phyloP scores from a whole-genome alignment of 208 protist genomes.

The Leishmania amazonensis region DNA sequence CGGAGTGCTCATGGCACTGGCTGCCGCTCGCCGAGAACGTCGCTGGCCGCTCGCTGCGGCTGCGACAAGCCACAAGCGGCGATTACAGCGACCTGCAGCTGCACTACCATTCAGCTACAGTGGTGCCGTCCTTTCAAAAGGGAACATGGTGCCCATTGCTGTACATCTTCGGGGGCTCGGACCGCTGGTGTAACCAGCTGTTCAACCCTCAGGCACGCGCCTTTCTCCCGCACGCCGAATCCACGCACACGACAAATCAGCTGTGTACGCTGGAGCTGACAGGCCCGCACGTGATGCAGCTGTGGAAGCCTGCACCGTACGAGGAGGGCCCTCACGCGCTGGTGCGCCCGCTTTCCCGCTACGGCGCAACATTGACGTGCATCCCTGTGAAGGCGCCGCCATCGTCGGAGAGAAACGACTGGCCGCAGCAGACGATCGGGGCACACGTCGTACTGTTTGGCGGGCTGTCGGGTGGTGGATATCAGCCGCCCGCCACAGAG shows the following conservation, averaged over 20 bases:
- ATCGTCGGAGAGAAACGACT: background rate
- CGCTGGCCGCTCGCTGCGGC: conserved; percentile 18
- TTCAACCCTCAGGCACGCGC: conserved; percentile 38
- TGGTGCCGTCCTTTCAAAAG: conserved; percentile 24
- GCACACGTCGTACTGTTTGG: conserved; percentile 34
- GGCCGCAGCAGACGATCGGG: conserved; percentile 2
- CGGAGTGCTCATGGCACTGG: conserved; percentile 66
- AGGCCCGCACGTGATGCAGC: conserved; percentile 40
- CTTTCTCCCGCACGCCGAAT: conserved; percentile 41
- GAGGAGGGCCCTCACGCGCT: conserved; percentile 53
- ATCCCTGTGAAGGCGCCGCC: conserved; percentile 11
- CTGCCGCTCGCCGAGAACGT: conserved; percentile 36
- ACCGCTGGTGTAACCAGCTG: conserved; percentile 26
- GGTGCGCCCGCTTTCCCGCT: conserved; percentile 46
- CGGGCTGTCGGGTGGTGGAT: conserved; percentile 26
- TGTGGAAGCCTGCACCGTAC: conserved; percentile 44
- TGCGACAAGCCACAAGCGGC: conserved; percentile 28
- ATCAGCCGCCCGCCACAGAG: conserved; percentile 34
- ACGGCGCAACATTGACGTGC: conserved; percentile 52
- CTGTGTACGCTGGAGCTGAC: conserved; percentile 43
- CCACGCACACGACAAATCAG: conserved; percentile 15
- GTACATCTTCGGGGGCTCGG: conserved; percentile 51
- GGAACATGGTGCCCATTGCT: conserved; percentile 30
- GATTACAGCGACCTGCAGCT: conserved; percentile 44
- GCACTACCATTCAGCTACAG: conserved; percentile 55